Conservation (phyloP, 352 stramenopile genomes). For the Phytophthora rubi region DNA sequence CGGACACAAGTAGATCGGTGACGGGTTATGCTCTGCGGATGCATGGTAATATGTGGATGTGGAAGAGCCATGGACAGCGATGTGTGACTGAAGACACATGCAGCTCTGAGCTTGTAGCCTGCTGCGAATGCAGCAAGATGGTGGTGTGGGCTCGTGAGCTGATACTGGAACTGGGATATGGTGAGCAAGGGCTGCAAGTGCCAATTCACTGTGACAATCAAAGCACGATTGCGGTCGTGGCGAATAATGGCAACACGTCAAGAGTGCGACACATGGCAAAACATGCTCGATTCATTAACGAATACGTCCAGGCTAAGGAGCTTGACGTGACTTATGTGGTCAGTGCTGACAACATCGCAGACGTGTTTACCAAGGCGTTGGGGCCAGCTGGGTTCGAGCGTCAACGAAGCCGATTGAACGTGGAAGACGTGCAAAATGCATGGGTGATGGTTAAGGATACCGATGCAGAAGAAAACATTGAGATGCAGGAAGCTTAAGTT, state of each 20-base stretch:
- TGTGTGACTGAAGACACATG: constrained; percentile 3
- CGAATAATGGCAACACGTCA: constrained; percentile 8
- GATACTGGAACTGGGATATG: neutral
- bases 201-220: constrained; percentile 8
- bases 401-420: no score
- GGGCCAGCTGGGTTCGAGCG: no score
- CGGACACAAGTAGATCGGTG: constrained; percentile 1
- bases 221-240: constrained; percentile 5
- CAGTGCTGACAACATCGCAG: neutral
- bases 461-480: no score
- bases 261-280: constrained; percentile 6
- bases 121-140: constrained; percentile 2
- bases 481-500: no score
- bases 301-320: neutral
- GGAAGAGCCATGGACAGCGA: constrained; percentile 3
- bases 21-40: constrained; percentile 3
- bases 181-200: neutral
- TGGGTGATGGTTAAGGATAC: no score
- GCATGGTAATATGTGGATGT: constrained; percentile 3
- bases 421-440: no score
- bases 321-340: neutral
- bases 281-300: constrained; percentile 7
- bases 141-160: neutral
- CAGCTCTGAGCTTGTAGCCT: constrained; percentile 1
- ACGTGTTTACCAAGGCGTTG: neutral